phyloP scores from a whole-genome alignment of 2,329 filamentous ascomycete species.

The Cordyceps pruinosa region DNA sequence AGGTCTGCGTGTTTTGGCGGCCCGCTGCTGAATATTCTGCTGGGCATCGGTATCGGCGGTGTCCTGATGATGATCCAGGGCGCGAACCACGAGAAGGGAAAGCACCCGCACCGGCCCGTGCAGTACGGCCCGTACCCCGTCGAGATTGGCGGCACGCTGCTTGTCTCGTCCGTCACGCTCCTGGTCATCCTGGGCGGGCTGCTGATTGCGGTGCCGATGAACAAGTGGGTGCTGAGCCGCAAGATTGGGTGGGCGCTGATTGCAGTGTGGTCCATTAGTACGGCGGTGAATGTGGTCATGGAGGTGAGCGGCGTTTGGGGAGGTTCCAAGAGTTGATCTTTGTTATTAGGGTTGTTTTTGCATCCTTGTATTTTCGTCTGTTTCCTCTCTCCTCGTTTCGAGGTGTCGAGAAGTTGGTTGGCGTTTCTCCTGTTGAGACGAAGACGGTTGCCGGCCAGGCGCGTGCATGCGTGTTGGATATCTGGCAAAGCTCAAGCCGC shows the following conservation, averaged over 20 bases:
- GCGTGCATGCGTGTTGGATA: too few relatives aligned
- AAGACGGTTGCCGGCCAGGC: too few relatives aligned
- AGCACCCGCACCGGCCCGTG: constrained; percentile 58
- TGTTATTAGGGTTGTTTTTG: not conserved
- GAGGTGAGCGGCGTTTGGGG: constrained; percentile 58
- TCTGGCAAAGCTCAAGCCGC: too few relatives aligned
- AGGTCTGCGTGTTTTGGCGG: constrained; percentile 93
- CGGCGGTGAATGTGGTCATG: constrained; percentile 70
- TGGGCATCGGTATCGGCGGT: constrained; percentile 89
- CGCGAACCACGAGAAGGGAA: constrained; percentile 57
- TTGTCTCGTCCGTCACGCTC: constrained; percentile 79
- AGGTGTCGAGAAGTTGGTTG: too few relatives aligned
- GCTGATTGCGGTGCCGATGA: constrained; percentile 73
- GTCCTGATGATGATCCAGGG: constrained; percentile 76
- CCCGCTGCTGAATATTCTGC: constrained; percentile 92
- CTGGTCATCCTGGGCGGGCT: constrained; percentile 72
- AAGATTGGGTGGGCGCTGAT: constrained; percentile 78
- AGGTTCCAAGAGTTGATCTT: constrained; percentile 15
- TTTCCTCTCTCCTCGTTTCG: not conserved
- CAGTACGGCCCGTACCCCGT: constrained; percentile 74
- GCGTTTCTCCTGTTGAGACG: too few relatives aligned
- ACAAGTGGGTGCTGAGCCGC: constrained; percentile 77
- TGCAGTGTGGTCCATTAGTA: constrained; percentile 72
- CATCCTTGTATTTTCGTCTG: not conserved
- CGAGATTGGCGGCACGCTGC: constrained; percentile 73